Percentiles rank a stretch among this genome's conserved stretches.
These are phyloP conservation scores for Populus hybrid DNA, from an alignment of 441 rosid genomes.

Conservation along the genomic window DNA sequence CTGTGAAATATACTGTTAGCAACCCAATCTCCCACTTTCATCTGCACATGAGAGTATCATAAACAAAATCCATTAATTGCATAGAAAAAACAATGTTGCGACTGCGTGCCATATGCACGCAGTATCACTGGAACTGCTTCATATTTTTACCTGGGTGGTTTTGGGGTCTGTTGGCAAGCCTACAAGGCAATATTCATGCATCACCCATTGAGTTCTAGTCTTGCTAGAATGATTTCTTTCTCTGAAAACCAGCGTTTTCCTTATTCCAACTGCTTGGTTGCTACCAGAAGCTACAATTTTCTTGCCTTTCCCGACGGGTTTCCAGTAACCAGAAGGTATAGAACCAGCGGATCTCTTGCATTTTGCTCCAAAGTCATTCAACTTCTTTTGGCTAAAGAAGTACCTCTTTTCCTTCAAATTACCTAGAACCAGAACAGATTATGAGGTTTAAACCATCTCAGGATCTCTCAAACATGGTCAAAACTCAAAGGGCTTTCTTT, in stretches of 20 bases:
- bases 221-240: slow-evolving; percentile 61
- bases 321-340: slow-evolving; percentile 70
- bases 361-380: slow-evolving; percentile 63
- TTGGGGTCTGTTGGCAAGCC: slow-evolving; percentile 27
- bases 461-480: not conserved
- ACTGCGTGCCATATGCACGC: not conserved
- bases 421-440: slow-evolving; percentile 30
- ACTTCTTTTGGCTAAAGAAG: slow-evolving; percentile 67
- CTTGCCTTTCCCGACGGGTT: slow-evolving; percentile 69
- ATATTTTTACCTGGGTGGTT: slow-evolving; percentile 29
- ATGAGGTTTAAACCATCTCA: not conserved
- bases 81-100: too few relatives aligned
- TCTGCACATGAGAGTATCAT: slow-evolving; percentile 7
- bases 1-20: slow-evolving; percentile 70
- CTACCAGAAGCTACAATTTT: slow-evolving; percentile 47
- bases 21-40: slow-evolving; percentile 51
- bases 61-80: not conserved
- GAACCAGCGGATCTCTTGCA: slow-evolving; percentile 49
- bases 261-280: slow-evolving; percentile 63
- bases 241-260: slow-evolving; percentile 74
- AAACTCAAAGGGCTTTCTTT: not conserved
- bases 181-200: slow-evolving; percentile 81
- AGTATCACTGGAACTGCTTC: not conserved
- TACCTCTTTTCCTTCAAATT: slow-evolving; percentile 76
- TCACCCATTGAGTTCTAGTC: slow-evolving; percentile 74